These are phyloP conservation scores for Backusella parvicylindrica DNA, from an alignment of 192 early-diverging fungal species.

Conservation along the genomic window DNA sequence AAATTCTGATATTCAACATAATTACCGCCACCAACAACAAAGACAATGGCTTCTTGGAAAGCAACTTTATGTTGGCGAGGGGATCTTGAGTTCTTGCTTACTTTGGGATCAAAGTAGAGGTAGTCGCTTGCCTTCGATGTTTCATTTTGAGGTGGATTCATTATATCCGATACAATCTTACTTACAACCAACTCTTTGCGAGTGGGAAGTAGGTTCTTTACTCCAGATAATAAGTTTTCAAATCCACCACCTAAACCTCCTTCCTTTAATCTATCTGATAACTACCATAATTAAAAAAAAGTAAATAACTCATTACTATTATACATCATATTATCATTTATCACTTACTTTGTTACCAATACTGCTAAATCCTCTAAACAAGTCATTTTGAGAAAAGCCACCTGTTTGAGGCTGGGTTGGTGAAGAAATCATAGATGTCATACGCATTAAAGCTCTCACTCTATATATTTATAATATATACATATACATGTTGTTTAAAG, in stretches of 20 bases:
- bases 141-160: conserved; percentile 62
- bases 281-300: no score
- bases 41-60: conserved; percentile 93
- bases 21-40: conserved; percentile 97
- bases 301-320: not conserved
- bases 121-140: conserved; percentile 73
- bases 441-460: conserved; percentile 56
- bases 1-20: conserved; percentile 98
- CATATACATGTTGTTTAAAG: not conserved
- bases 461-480: no score
- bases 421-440: conserved; percentile 52
- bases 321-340: not conserved
- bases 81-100: conserved; percentile 50
- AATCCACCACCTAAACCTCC: conserved; percentile 69
- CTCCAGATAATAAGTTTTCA: conserved; percentile 77
- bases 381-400: conserved; percentile 41
- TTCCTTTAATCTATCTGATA: conserved; percentile 69
- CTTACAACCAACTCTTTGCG: conserved; percentile 88
- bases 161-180: conserved; percentile 78
- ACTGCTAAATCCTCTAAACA: conserved; percentile 60
- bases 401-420: conserved; percentile 31
- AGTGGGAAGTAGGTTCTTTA: conserved; percentile 92
- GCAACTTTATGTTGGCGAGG: conserved; percentile 44
- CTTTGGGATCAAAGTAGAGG: conserved; percentile 87
- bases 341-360: conserved; percentile 69